phyloP scores from a whole-genome alignment of 73 alveolate species.

The Paramecium sexaurelia region DNA sequence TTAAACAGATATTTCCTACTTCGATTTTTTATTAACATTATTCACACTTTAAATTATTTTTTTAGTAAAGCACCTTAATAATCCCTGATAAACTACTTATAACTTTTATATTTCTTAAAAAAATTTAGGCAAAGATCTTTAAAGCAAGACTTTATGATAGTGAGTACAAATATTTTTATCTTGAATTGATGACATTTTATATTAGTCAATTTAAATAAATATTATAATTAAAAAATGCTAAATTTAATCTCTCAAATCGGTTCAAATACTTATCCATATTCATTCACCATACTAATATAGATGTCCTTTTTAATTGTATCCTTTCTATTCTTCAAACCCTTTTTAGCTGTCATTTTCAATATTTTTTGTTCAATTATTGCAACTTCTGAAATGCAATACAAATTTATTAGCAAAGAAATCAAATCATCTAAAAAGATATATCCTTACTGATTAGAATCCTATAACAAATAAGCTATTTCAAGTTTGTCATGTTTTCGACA shows the following conservation, averaged over 20 bases:
- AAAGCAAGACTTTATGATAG: neutral
- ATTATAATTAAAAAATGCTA: neutral
- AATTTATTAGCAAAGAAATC: neutral
- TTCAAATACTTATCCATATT: slow-evolving; percentile 40
- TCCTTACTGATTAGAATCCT: slow-evolving; percentile 7
- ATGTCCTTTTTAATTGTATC: neutral
- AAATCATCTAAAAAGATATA: slow-evolving; percentile 5
- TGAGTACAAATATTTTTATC: slow-evolving; percentile 21
- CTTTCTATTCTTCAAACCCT: slow-evolving; percentile 11
- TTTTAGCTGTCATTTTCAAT: slow-evolving; percentile 29
- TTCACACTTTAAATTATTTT: neutral
- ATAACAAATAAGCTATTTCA: neutral
- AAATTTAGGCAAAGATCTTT: neutral
- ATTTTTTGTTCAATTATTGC: neutral
- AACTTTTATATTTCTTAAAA: neutral
- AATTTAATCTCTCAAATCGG: slow-evolving; percentile 1
- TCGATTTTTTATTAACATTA: neutral
- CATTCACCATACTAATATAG: slow-evolving; percentile 4
- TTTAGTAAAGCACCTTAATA: neutral
- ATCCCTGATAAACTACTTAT: neutral
- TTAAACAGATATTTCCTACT: neutral
- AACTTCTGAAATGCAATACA: slow-evolving; percentile 23
- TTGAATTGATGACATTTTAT: neutral
- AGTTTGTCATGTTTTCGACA: slow-evolving; percentile 42
- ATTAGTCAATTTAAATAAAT: neutral